A percentile compares a stretch with the other conserved stretches of the same genome.
Evolutionary conservation across 805 yeast genomes (phyloP).

Genomic region (Yarrowia porcina): DNA sequence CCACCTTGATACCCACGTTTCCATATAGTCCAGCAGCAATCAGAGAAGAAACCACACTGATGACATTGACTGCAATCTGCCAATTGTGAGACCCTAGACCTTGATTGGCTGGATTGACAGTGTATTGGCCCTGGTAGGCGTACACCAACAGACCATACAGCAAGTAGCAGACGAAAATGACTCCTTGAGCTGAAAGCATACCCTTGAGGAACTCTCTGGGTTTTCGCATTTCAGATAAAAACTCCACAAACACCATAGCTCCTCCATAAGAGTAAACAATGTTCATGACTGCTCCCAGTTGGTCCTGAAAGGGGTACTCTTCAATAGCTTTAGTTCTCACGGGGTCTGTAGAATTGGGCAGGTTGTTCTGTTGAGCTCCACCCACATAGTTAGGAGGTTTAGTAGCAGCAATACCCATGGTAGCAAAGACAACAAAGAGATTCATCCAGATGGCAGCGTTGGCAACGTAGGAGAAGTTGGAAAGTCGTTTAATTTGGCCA

Average conservation of each 20-base stretch:
- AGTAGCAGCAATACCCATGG: conserved; percentile 43
- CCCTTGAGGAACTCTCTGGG: conserved; percentile 49
- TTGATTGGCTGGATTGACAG: conserved; percentile 39
- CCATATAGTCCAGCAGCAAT: conserved; percentile 45
- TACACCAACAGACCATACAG: conserved; percentile 44
- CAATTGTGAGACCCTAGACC: conserved; percentile 37
- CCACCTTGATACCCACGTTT: conserved; percentile 44
- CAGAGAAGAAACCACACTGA: conserved; percentile 40
- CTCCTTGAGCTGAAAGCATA: conserved; percentile 42
- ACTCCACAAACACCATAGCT: conserved; percentile 46
- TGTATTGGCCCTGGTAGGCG: conserved; percentile 45
- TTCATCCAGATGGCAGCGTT: conserved; percentile 46
- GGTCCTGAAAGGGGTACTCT: conserved; percentile 6
- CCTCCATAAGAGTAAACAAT: conserved; percentile 50
- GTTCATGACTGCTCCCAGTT: conserved; percentile 37
- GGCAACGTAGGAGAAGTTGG: conserved; percentile 41
- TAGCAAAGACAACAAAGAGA: conserved; percentile 41
- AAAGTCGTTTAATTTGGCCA: conserved; percentile 42
- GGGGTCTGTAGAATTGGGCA: conserved; percentile 22
- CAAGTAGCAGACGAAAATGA: conserved; percentile 42
- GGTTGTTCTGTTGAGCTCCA: conserved; percentile 13
- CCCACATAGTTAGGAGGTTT: conserved; percentile 37
- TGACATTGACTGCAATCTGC: conserved; percentile 40
- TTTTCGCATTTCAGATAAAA: conserved; percentile 46
- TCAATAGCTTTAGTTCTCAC: conserved; percentile 26